These are phyloP conservation scores for Excoecaria agallocha DNA, from an alignment of 345 rosid species.

Conservation along the genomic window DNA sequence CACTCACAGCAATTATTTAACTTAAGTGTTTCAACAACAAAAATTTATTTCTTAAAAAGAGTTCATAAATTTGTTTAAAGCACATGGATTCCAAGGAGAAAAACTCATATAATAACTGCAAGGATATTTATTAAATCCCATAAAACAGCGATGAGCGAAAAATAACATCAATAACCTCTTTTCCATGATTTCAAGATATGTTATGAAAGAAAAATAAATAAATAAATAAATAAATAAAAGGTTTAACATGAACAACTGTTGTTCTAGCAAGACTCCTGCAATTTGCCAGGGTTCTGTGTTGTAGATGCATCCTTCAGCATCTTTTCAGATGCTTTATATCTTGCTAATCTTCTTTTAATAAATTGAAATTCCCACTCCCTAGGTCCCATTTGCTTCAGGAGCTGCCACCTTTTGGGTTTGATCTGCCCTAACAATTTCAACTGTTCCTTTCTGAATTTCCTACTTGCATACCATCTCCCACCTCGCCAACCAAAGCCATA, in stretches of 20 bases:
- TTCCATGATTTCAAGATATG: background rate
- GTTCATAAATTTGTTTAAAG: too few species aligned
- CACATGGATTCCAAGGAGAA: background rate
- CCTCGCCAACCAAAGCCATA: too few species aligned
- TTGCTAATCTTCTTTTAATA: slow-evolving; percentile 47
- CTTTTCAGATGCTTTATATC: slow-evolving; percentile 39
- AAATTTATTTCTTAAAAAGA: background rate
- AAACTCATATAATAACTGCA: background rate
- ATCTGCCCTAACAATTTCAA: slow-evolving; percentile 71
- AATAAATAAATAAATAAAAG: too few species aligned
- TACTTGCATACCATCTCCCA: too few species aligned
- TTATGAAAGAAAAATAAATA: background rate
- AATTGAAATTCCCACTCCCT: slow-evolving; percentile 52
- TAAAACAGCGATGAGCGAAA: background rate
- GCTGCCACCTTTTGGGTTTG: slow-evolving; percentile 68
- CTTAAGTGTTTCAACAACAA: background rate
- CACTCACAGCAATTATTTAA: background rate
- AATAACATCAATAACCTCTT: background rate
- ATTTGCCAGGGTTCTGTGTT: slow-evolving; percentile 14
- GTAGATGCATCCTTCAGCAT: slow-evolving; percentile 26
- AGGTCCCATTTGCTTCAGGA: slow-evolving; percentile 56
- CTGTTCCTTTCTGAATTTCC: too few species aligned
- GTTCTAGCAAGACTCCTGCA: slow-evolving; percentile 25
- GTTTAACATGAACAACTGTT: background rate
- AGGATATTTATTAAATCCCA: background rate